Evolutionary conservation across 305 asterid species (phyloP).

Genomic region (Ajuga reptans): DNA sequence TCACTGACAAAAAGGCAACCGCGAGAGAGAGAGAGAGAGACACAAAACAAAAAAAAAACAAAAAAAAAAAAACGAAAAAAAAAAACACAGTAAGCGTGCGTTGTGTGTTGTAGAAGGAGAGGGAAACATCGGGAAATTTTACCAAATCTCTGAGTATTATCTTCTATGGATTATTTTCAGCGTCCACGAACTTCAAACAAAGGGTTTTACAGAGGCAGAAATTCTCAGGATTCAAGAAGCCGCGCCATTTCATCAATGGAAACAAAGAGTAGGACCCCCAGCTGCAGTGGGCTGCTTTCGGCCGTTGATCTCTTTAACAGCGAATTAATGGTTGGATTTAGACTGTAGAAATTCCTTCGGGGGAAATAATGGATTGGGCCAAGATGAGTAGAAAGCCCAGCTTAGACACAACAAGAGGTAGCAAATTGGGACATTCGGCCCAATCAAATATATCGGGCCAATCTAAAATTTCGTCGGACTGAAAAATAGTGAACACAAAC

Average conservation of each 20-base stretch:
- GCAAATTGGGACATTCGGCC: too few relatives aligned
- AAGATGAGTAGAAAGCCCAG: too few relatives aligned
- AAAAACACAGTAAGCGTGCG: not conserved
- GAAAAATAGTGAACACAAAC: too few relatives aligned
- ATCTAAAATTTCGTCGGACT: too few relatives aligned
- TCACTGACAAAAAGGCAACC: not conserved
- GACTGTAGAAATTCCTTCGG: too few relatives aligned
- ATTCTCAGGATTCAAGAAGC: not conserved
- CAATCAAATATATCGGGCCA: too few relatives aligned
- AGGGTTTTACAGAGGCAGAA: not conserved
- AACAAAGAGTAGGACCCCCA: not conserved
- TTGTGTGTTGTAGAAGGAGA: not conserved
- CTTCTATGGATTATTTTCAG: not conserved
- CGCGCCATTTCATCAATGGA: constrained; percentile 19
- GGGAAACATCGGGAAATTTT: not conserved
- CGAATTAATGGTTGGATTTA: not conserved
- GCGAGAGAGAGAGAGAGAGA: too few relatives aligned
- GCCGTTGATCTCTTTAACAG: not conserved
- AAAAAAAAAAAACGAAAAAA: not conserved
- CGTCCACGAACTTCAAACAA: not conserved
- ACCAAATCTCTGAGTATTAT: constrained; percentile 3
- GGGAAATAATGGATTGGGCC: too few relatives aligned
- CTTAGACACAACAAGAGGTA: too few relatives aligned
- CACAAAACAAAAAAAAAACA: too few relatives aligned
- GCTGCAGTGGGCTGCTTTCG: not conserved